Conservation (phyloP, 2,329 filamentous ascomycete genomes). For the Chaetomiaceae sp. region DNA sequence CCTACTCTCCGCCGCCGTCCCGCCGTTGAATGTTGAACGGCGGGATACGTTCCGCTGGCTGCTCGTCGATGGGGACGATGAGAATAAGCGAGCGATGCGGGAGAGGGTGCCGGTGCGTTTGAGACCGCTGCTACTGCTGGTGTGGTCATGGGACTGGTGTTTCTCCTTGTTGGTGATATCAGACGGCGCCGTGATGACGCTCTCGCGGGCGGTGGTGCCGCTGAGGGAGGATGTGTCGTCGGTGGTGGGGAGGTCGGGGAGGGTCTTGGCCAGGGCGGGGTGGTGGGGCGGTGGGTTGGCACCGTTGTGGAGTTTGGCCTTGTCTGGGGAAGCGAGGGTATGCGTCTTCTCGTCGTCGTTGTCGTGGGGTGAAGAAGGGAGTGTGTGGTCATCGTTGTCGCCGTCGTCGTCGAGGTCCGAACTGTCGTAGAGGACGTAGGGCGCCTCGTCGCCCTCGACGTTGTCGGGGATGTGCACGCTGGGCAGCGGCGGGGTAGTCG, state of each 20-base stretch:
- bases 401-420: background rate
- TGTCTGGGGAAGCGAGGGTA: background rate
- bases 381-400: too few relatives aligned
- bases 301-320: background rate
- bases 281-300: background rate
- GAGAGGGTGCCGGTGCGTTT: slow-evolving; percentile 8
- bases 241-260: background rate
- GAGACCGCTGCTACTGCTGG: background rate
- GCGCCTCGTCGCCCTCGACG: slow-evolving; percentile 7
- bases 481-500: background rate
- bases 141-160: background rate
- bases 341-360: background rate
- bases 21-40: background rate
- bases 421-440: slow-evolving; percentile 11
- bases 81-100: slow-evolving; percentile 6
- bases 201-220: background rate
- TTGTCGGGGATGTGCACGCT: background rate
- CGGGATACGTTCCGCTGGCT: background rate
- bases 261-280: background rate
- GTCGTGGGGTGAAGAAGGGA: background rate
- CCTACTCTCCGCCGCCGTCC: too few relatives aligned
- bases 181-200: background rate
- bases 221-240: background rate
- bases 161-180: background rate
- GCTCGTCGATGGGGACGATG: background rate